phyloP scores from a whole-genome alignment of 2,329 filamentous ascomycete species.

The Leptodontidium sp. region DNA sequence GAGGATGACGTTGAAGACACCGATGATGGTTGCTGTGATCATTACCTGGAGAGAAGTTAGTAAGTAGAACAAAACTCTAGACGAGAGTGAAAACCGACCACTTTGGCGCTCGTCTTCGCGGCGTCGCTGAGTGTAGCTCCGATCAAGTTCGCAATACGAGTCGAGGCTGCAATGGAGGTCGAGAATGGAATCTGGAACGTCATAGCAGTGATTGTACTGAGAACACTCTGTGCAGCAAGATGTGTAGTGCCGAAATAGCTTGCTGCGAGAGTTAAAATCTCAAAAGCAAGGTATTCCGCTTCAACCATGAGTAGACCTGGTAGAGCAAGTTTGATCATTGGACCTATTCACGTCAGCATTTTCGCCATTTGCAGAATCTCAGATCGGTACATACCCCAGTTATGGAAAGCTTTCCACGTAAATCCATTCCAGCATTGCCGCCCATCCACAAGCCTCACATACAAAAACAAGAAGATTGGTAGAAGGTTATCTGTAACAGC shows the following conservation, averaged over 20 bases:
- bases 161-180: conserved; percentile 86
- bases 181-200: conserved; percentile 95
- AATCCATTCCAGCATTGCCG: conserved; percentile 84
- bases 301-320: conserved; percentile 94
- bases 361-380: neutral
- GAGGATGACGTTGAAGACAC: conserved; percentile 78
- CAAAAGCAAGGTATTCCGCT: conserved; percentile 92
- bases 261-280: conserved; percentile 84
- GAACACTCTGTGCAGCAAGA: conserved; percentile 87
- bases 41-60: conserved; percentile 56
- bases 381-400: conserved; percentile 63
- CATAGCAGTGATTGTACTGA: conserved; percentile 79
- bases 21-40: conserved; percentile 72
- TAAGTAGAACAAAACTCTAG: conserved; percentile 13
- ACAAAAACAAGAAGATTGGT: conserved; percentile 75
- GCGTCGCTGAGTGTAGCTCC: conserved; percentile 84
- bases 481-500: conserved; percentile 78
- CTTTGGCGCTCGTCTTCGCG: conserved; percentile 81
- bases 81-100: conserved; percentile 50
- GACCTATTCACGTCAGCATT: conserved; percentile 50
- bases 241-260: conserved; percentile 81
- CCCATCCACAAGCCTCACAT: conserved; percentile 76
- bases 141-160: conserved; percentile 89
- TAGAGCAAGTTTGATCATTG: conserved; percentile 87
- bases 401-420: conserved; percentile 71